Evolutionary conservation across 139 green algal species (phyloP).

Genomic region (Chlamydomonas sphaeroides): DNA sequence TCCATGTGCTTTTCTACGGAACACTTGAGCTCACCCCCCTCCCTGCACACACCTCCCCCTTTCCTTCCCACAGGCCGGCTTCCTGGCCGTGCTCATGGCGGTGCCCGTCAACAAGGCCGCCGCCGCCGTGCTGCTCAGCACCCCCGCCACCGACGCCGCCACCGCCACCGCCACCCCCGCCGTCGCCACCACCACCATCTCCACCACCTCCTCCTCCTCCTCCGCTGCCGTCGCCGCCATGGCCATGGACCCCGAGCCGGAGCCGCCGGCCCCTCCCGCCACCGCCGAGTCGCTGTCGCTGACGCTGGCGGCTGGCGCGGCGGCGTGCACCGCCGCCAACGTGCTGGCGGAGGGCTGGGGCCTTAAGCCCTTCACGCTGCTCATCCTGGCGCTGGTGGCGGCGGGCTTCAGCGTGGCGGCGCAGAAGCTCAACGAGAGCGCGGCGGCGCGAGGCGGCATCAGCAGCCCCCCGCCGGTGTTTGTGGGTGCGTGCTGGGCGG

Average conservation of each 20-base stretch:
- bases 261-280: neutral
- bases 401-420: slow-evolving; percentile 22
- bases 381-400: slow-evolving; percentile 51
- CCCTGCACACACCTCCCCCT: too few relatives aligned
- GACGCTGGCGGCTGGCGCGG: slow-evolving; percentile 49
- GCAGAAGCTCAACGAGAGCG: neutral
- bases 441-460: neutral
- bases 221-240: neutral
- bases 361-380: slow-evolving; percentile 34
- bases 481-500: too few relatives aligned
- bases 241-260: neutral
- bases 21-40: too few relatives aligned
- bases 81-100: slow-evolving; percentile 31
- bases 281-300: slow-evolving; percentile 49
- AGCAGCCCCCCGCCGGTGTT: too few relatives aligned
- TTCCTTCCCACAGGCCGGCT: too few relatives aligned
- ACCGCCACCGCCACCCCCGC: neutral
- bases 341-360: slow-evolving; percentile 20
- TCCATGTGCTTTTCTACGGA: too few relatives aligned
- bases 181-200: neutral
- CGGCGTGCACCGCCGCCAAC: slow-evolving; percentile 24
- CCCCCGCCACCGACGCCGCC: neutral
- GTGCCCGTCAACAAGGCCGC: slow-evolving; percentile 13
- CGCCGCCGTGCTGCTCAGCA: neutral
- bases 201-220: neutral